Evolutionary conservation across 371 early-diverging fungal genomes (phyloP).

Genomic region (Mucor lusitanicus): DNA sequence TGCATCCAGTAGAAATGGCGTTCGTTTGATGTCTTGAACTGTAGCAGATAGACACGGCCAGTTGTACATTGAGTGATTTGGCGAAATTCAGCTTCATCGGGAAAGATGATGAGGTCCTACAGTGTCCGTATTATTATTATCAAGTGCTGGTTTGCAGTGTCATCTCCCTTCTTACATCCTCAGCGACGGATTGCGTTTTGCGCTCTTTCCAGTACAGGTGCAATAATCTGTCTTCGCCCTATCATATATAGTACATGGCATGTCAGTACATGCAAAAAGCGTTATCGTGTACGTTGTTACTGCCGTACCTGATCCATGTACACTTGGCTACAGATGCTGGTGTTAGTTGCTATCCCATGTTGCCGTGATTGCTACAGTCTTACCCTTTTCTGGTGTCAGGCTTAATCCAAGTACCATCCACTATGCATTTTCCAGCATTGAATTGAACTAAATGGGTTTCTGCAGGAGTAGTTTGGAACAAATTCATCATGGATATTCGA

Average conservation of each 20-base stretch:
- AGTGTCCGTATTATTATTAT: background rate
- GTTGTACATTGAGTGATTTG: slow-evolving; percentile 67
- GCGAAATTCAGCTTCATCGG: slow-evolving; percentile 73
- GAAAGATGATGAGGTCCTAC: slow-evolving; percentile 74
- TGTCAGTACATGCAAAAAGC: background rate
- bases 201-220: slow-evolving; percentile 81
- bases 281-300: background rate
- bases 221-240: slow-evolving; percentile 70
- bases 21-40: slow-evolving; percentile 73
- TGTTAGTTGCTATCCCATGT: background rate
- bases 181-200: slow-evolving; percentile 36
- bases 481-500: slow-evolving; percentile 9
- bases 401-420: slow-evolving; percentile 67
- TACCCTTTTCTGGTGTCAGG: slow-evolving; percentile 80
- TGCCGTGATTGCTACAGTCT: background rate
- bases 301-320: slow-evolving; percentile 56
- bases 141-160: too few relatives aligned
- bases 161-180: slow-evolving; percentile 20
- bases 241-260: background rate
- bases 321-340: slow-evolving; percentile 33
- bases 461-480: slow-evolving; percentile 16
- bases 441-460: slow-evolving; percentile 56
- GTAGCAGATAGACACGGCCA: slow-evolving; percentile 74
- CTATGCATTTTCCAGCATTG: slow-evolving; percentile 77
- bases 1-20: slow-evolving; percentile 86